These are phyloP conservation scores for Suillus placidus DNA, from an alignment of 768 basidiomycete species.

Conservation along the genomic window DNA sequence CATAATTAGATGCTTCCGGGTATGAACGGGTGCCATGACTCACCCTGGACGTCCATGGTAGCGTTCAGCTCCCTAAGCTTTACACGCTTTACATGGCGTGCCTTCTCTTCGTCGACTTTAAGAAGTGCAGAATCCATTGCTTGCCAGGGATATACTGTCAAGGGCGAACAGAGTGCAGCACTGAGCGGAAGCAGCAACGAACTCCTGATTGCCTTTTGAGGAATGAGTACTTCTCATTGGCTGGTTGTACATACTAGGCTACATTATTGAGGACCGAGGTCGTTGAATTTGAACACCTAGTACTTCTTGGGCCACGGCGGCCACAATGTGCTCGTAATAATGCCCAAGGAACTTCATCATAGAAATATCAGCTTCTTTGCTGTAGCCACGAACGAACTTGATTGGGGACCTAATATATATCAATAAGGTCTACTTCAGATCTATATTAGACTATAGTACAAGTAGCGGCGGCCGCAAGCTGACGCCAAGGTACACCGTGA, in stretches of 20 bases:
- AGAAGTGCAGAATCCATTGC: slow-evolving; percentile 29
- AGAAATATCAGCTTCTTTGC: neutral
- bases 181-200: slow-evolving; percentile 1
- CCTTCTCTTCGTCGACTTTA: slow-evolving; percentile 53
- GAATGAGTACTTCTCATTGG: slow-evolving; percentile 1
- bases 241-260: neutral
- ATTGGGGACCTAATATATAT: neutral
- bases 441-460: no score
- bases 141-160: slow-evolving; percentile 1
- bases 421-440: neutral
- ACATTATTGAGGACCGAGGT: neutral
- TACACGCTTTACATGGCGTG: slow-evolving; percentile 57
- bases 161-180: neutral
- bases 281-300: neutral
- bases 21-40: slow-evolving; percentile 18
- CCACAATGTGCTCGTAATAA: neutral
- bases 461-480: neutral
- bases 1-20: slow-evolving; percentile 13
- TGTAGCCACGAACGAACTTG: neutral
- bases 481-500: neutral
- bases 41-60: slow-evolving; percentile 51
- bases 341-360: neutral
- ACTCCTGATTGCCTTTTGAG: slow-evolving; percentile 9
- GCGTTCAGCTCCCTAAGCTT: slow-evolving; percentile 62
- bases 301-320: neutral